These are phyloP conservation scores for Salix arbutifolia DNA, from an alignment of 345 rosid genomes.

Conservation along the genomic window DNA sequence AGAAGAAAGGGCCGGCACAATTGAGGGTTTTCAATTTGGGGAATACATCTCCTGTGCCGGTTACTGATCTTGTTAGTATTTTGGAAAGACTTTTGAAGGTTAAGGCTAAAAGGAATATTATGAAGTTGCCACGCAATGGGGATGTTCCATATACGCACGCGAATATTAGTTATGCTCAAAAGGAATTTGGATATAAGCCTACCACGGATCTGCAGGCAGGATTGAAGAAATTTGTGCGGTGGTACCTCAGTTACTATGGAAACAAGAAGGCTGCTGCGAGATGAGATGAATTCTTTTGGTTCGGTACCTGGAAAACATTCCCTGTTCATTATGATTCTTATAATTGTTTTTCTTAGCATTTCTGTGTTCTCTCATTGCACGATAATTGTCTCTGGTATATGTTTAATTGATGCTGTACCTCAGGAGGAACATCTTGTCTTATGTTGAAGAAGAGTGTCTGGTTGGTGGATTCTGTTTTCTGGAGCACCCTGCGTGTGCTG, in stretches of 20 bases:
- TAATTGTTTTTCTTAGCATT: conserved; percentile 38
- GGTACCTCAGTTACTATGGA: conserved; percentile 76
- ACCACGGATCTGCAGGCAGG: conserved; percentile 81
- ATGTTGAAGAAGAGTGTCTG: conserved; percentile 32
- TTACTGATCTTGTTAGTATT: conserved; percentile 69
- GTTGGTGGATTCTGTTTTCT: conserved; percentile 34
- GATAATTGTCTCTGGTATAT: conserved; percentile 28
- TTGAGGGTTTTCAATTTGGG: conserved; percentile 89
- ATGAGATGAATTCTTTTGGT: conserved; percentile 30
- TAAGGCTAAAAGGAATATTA: conserved; percentile 71
- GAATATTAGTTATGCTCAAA: conserved; percentile 73
- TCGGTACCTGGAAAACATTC: conserved; percentile 27
- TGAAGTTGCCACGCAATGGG: conserved; percentile 87
- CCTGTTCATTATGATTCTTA: conserved; percentile 46
- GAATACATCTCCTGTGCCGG: conserved; percentile 90
- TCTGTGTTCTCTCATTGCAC: conserved; percentile 28
- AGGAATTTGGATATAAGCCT: conserved; percentile 81
- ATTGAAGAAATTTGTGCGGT: conserved; percentile 84
- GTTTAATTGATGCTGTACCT: conserved; percentile 30
- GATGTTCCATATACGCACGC: conserved; percentile 94
- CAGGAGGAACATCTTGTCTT: conserved; percentile 24
- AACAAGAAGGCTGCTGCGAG: conserved; percentile 46
- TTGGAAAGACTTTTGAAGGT: conserved; percentile 81
- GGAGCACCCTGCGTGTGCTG: conserved; percentile 21
- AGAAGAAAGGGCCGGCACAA: conserved; percentile 81